Evolutionary conservation across 1,284 basidiomycete species (phyloP).

Genomic region (Wallemia ichthyophaga): DNA sequence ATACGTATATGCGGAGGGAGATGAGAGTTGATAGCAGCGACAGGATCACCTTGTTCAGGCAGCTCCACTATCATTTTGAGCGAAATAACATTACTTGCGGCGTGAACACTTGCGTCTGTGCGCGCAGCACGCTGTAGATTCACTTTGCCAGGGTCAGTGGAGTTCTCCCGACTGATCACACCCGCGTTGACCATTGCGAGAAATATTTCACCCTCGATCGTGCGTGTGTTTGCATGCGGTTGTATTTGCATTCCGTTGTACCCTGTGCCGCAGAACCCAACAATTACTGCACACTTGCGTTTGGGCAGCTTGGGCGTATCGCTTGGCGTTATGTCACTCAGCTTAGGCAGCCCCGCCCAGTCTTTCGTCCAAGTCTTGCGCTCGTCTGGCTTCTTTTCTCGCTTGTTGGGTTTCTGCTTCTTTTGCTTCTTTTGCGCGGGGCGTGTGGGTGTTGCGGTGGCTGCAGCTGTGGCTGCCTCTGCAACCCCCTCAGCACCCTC

Average conservation of each 20-base stretch:
- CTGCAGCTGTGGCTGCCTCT: not conserved
- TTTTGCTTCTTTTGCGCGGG: not conserved
- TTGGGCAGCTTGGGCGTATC: constrained; percentile 22
- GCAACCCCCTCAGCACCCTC: no score
- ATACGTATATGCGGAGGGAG: constrained; percentile 71
- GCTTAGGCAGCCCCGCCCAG: not conserved
- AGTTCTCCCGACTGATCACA: constrained; percentile 73
- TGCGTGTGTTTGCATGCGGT: constrained; percentile 21
- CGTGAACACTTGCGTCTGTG: constrained; percentile 92
- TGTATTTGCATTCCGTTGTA: constrained; percentile 87
- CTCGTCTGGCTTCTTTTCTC: not conserved
- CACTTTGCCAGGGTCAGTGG: constrained; percentile 69
- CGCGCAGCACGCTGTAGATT: constrained; percentile 63
- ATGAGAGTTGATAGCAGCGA: constrained; percentile 50
- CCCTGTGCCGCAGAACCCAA: constrained; percentile 41
- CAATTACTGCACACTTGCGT: constrained; percentile 34
- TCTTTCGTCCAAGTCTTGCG: not conserved
- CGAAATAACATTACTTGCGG: constrained; percentile 70
- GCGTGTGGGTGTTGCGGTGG: not conserved
- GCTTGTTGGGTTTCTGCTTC: not conserved
- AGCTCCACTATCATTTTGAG: constrained; percentile 59
- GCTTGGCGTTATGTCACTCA: not conserved
- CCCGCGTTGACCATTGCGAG: constrained; percentile 62
- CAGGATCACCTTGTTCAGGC: constrained; percentile 37
- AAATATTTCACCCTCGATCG: constrained; percentile 77